These are phyloP conservation scores for Aureobasidium sp. DNA, from an alignment of 2,329 filamentous ascomycete species.

Conservation along the genomic window DNA sequence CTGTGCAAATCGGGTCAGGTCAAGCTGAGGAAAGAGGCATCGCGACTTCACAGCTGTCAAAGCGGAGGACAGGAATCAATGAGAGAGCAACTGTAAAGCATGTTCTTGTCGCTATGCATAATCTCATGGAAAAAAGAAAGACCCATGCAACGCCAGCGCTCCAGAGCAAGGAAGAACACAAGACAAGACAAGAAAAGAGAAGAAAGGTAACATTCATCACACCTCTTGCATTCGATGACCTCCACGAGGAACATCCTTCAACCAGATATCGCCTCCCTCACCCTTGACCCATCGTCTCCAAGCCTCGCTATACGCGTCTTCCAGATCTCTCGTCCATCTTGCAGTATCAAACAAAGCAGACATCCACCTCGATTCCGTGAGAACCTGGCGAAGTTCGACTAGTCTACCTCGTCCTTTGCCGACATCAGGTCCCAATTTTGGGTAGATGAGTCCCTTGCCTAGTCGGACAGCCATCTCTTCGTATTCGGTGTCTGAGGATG, in stretches of 20 bases:
- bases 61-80: no score
- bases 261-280: slow-evolving; percentile 92
- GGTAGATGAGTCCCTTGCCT: slow-evolving; percentile 70
- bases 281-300: slow-evolving; percentile 91
- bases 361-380: slow-evolving; percentile 86
- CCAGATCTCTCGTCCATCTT: slow-evolving; percentile 91
- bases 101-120: neutral
- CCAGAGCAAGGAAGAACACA: neutral
- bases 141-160: slow-evolving; percentile 12
- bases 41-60: no score
- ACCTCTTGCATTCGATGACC: neutral
- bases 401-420: slow-evolving; percentile 74
- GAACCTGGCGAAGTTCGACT: slow-evolving; percentile 78
- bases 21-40: no score
- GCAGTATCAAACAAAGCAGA: slow-evolving; percentile 92
- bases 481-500: slow-evolving; percentile 81
- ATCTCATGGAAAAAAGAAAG: neutral
- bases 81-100: no score
- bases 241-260: slow-evolving; percentile 46
- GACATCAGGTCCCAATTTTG: slow-evolving; percentile 42
- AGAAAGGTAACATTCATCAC: neutral
- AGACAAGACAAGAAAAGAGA: neutral
- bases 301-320: slow-evolving; percentile 87
- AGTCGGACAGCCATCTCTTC: slow-evolving; percentile 79
- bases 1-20: no score